phyloP scores from a whole-genome alignment of 148 eudicot genomes.

The Rhododendron griersonianum region DNA sequence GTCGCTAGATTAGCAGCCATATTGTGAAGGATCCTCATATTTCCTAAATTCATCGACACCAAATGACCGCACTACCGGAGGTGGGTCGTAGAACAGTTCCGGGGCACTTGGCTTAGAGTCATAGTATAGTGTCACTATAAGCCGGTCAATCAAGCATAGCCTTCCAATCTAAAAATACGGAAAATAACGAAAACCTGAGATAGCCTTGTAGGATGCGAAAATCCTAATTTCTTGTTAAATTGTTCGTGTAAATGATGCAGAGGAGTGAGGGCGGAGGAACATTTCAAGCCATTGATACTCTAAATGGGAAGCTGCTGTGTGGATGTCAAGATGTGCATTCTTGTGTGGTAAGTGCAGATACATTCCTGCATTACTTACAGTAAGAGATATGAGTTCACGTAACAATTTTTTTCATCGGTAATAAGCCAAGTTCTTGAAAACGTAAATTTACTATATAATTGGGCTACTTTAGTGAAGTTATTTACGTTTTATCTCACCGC shows the following conservation, averaged over 20 bases:
- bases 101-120: too few species aligned
- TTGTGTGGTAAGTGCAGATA: slow-evolving; percentile 36
- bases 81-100: too few species aligned
- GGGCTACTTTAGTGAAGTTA: neutral
- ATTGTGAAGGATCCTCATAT: too few species aligned
- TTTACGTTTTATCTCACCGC: neutral
- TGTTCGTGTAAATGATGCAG: slow-evolving; percentile 24
- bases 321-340: slow-evolving; percentile 52
- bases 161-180: neutral
- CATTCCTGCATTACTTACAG: neutral
- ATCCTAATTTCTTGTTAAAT: neutral
- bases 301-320: slow-evolving; percentile 71
- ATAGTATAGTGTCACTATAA: neutral
- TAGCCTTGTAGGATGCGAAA: neutral
- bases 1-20: too few species aligned
- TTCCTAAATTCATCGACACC: too few species aligned
- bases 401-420: neutral
- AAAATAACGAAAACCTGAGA: neutral
- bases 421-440: neutral
- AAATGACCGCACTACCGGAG: too few species aligned
- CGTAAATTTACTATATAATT: neutral
- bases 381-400: neutral
- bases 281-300: slow-evolving; percentile 55
- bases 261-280: slow-evolving; percentile 89
- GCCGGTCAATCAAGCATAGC: neutral